Base-by-base conservation (phyloP, 257 asterid species). In the Penstemon newberryi region DNA sequence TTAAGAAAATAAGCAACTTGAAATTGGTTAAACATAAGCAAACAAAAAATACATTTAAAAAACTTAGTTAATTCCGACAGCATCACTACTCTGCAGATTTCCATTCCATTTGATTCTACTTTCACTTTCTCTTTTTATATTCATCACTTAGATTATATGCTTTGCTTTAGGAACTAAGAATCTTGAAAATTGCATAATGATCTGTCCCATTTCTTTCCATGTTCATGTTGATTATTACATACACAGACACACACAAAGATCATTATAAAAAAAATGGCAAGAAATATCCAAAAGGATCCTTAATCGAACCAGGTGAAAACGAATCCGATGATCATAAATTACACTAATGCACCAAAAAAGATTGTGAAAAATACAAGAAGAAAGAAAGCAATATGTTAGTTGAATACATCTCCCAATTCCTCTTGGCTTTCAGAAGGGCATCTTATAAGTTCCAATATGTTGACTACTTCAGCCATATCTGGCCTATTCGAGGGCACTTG, bases 401-500 rank as follows among this genome's bases (percentile, higher is more conserved):
- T 57, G 54, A 53, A 70, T 25, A 25, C 33, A 7, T 80, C 87
- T 62, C 73, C 86, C 78, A 79, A 46, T 64, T 87, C 96, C 70
- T 91, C 91, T 72, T 82, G 87, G 36, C 88, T 70, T 67, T 79
- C 89, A 0, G 84, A 82, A 68, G 95, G 95, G 66, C 89, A 78
- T 57, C 89, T 79, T 61, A 91, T 85, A 63, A 89, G 81, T 87
- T 91, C 98, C 87, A 91, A 76, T 61, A 91, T 84, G 78, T 81
- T 85, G 39, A 91, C 91, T 4, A 89, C 98, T 79, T 91, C 98
- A 0, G 85, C 83, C 98, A 91, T 91, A 45, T 85, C 92, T 0
- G 98, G 98, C 74, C 98, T 63, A 79, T 86, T 91, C 5, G 98
- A 91, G 11, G 98, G 96, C 70, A 91, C 96, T 67, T 86, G 98